phyloP scores from a whole-genome alignment of 352 stramenopile species.

The Phytophthora macrochlamydospora region DNA sequence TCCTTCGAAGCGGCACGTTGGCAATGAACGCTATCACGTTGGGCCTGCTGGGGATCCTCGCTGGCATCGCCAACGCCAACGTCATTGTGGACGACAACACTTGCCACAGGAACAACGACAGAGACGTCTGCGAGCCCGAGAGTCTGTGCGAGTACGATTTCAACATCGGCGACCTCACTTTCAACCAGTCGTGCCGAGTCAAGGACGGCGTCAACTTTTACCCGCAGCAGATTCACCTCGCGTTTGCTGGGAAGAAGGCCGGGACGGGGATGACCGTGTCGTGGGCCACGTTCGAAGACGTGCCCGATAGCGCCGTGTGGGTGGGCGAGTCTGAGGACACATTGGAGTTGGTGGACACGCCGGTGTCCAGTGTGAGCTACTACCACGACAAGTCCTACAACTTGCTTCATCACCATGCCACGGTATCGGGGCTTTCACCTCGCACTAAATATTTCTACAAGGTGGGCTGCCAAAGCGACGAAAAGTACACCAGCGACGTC shows the following conservation, averaged over 20 bases:
- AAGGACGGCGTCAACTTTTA: slow-evolving; percentile 45
- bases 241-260: slow-evolving; percentile 44
- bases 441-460: slow-evolving; percentile 58
- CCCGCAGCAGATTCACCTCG: slow-evolving; percentile 65
- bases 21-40: slow-evolving; percentile 6
- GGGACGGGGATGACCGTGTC: slow-evolving; percentile 66
- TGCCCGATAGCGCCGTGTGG: slow-evolving; percentile 54
- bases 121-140: slow-evolving; percentile 29
- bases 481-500: slow-evolving; percentile 32
- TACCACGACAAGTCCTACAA: slow-evolving; percentile 58
- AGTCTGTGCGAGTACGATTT: slow-evolving; percentile 43
- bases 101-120: slow-evolving; percentile 30
- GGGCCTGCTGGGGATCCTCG: neutral
- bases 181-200: slow-evolving; percentile 52
- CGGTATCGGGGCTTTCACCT: slow-evolving; percentile 27
- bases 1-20: neutral
- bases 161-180: slow-evolving; percentile 46
- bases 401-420: slow-evolving; percentile 50
- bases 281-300: slow-evolving; percentile 55
- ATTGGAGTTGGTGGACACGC: slow-evolving; percentile 23
- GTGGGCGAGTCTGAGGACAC: slow-evolving; percentile 33
- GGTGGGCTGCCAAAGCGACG: slow-evolving; percentile 36
- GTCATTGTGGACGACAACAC: slow-evolving; percentile 37
- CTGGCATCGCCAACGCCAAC: slow-evolving; percentile 12
- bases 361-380: slow-evolving; percentile 42